phyloP scores from a whole-genome alignment of 2,329 filamentous ascomycete genomes.

The Botryotinia globosa region DNA sequence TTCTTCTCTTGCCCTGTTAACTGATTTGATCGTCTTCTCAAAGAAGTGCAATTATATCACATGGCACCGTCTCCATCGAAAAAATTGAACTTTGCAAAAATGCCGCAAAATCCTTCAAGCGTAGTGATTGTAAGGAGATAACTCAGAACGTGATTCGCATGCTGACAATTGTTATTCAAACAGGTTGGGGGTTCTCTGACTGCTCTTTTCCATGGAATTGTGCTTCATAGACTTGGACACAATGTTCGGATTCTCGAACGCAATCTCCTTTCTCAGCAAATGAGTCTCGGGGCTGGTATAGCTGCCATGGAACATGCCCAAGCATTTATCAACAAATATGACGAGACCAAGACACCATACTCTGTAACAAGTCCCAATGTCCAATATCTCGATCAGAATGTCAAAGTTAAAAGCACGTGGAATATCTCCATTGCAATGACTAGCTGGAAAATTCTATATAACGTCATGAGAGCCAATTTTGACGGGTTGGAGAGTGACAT shows the following conservation, averaged over 20 bases:
- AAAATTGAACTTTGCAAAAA: neutral
- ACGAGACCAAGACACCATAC: neutral
- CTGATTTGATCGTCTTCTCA: too few species aligned
- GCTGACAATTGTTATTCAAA: neutral
- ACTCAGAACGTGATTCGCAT: neutral
- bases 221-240: neutral
- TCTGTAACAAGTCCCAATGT: slow-evolving; percentile 1
- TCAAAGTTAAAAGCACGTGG: slow-evolving; percentile 9
- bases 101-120: neutral
- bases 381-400: neutral
- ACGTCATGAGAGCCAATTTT: slow-evolving; percentile 27
- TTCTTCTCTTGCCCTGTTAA: neutral
- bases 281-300: slow-evolving; percentile 1
- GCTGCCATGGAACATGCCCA: slow-evolving; percentile 2
- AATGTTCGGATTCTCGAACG: slow-evolving; percentile 1
- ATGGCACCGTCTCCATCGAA: neutral
- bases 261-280: neutral
- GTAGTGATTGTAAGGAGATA: neutral
- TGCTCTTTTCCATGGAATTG: neutral
- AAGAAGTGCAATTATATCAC: neutral
- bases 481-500: slow-evolving; percentile 25
- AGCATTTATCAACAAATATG: neutral
- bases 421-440: neutral
- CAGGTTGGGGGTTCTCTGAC: neutral
- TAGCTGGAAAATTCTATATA: slow-evolving; percentile 28